Evolutionary conservation across 2,329 filamentous ascomycete genomes (phyloP), one percentile per base, ranked within the genome.

Genomic region (Fusarium globosum): DNA sequence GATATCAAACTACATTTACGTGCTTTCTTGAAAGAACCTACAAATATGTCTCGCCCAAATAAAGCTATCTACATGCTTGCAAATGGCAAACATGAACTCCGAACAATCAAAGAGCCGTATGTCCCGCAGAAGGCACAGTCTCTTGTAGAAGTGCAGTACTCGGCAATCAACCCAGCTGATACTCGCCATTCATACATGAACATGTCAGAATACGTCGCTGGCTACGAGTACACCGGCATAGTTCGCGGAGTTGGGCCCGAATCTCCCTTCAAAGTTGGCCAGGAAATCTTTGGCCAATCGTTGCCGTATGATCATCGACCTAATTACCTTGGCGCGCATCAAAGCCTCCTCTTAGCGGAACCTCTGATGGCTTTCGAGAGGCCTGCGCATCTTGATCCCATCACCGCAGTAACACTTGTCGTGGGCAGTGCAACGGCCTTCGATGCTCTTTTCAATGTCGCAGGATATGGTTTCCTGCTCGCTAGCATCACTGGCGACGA

Each of bases 101-200:
- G 65, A 1, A 35, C 18, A 0, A 63, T 63, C 8, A 9, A 56
- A n/a, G 56, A 69, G 5, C 21, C n/a, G 0, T 73, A 72, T 4
- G 3, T 61, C 1, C 70, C 65, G 1, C 33, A 53, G 2, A 16
- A 28, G 1, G 56, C 49, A 12, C 69, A 72, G 1, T 70, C 70
- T 1, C 51, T 72, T 7, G 60, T 72, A 14, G 45, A 72, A n/a
- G 70, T 72, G 26, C 60, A 70, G 8, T 73, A 72, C 21, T 72
- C 70, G 0, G 69, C 60, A 8, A 73, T 72, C n/a, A 72, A 72
- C 0, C 70, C 70, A 3, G 70, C 70, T 10, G 70, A 72, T 16
- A 73, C 69, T 3, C 69, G 69, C 1, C 70, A 72, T 10, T 66
- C 53, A 28, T 70, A 51, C n/a, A 56, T 59, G 65, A 30, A 41